Evolutionary conservation across 2,329 filamentous ascomycete genomes (phyloP), one percentile per base, ranked within the genome.

Genomic region (Fusarium armeniacum): DNA sequence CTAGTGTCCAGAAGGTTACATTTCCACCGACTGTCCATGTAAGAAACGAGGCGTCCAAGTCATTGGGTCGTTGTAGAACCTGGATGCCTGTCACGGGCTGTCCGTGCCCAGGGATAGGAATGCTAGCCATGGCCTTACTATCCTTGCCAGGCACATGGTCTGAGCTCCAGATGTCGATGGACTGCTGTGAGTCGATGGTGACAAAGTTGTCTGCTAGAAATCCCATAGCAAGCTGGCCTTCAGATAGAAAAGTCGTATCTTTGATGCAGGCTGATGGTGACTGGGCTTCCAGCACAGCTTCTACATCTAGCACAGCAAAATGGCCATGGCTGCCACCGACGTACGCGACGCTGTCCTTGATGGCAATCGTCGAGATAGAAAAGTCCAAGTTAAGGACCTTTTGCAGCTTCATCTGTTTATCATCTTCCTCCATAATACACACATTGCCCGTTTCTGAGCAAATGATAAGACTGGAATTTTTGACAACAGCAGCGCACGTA

Each of bases 381-480:
- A 95, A 95, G 2, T 87, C 89, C 35, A 91, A 83, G 45, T 88
- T 86, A 38, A 89, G 85, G 35, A 93, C 84, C 61, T 89, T 89
- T 44, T 85, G 83, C 49, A 98, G 82, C 71, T 89, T 92, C 78
- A 92, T 91, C 66, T 89, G 87, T 66, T 90, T 90, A 53, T 87
- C 89, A 33, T 86, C 87, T 70, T 97, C 92, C 67, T 98, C 92
- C 33, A 98, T 83, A 32, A 97, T 83, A 78, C 95, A 98, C n/a
- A 99, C 84, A 75, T 97, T 91, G 30, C 96, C 96, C 62, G 89
- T 88, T 75, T 98, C 94, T 5, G 95, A 93, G 80, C 93, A 96
- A 43, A 98, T 84, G 41, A 98, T 87, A 20, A 94, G 91, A 73
- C 90, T 91, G 43, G 86, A 87, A 36, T 92, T 88, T 38, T 91